Evolutionary conservation across 352 stramenopile species (phyloP).

Genomic region (Pythium brachiatum): DNA sequence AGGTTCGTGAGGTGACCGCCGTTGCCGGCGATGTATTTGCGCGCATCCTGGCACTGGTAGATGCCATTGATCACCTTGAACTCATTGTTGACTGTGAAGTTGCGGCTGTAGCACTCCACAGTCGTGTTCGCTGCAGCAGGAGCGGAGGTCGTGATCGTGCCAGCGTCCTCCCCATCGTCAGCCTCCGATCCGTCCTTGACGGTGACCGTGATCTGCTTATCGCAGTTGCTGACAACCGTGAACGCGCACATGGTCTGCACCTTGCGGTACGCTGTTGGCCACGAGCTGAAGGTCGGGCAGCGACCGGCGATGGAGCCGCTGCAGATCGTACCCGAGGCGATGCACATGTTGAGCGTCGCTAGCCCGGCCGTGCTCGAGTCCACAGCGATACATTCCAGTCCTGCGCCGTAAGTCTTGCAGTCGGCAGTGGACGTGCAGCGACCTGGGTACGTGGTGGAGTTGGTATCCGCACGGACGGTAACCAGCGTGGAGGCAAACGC

Average conservation of each 20-base stretch:
- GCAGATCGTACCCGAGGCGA: slow-evolving; percentile 50
- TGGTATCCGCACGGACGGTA: slow-evolving; percentile 20
- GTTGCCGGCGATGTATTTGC: slow-evolving; percentile 57
- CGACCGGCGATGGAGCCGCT: slow-evolving; percentile 55
- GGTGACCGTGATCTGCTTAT: slow-evolving; percentile 47
- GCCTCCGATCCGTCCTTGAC: slow-evolving; percentile 17
- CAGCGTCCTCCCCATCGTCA: slow-evolving; percentile 21
- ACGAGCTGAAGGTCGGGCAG: slow-evolving; percentile 74
- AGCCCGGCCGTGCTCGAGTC: slow-evolving; percentile 53
- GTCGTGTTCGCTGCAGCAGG: slow-evolving; percentile 26
- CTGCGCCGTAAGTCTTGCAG: slow-evolving; percentile 51
- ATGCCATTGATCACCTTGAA: slow-evolving; percentile 62
- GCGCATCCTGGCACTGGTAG: slow-evolving; percentile 72
- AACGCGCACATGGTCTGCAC: slow-evolving; percentile 76
- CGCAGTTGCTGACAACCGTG: slow-evolving; percentile 57
- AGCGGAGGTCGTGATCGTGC: slow-evolving; percentile 21
- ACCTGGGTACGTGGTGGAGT: slow-evolving; percentile 49
- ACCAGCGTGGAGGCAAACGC: slow-evolving; percentile 11
- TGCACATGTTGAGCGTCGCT: slow-evolving; percentile 68
- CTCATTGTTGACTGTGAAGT: slow-evolving; percentile 48
- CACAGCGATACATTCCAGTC: slow-evolving; percentile 71
- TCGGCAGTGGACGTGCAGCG: slow-evolving; percentile 47
- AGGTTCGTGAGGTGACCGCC: slow-evolving; percentile 63
- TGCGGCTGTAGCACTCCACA: slow-evolving; percentile 68
- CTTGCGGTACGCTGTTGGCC: slow-evolving; percentile 62